Base-by-base conservation (phyloP, 2,329 filamentous ascomycete genomes). In the Trichoderma koningii region DNA sequence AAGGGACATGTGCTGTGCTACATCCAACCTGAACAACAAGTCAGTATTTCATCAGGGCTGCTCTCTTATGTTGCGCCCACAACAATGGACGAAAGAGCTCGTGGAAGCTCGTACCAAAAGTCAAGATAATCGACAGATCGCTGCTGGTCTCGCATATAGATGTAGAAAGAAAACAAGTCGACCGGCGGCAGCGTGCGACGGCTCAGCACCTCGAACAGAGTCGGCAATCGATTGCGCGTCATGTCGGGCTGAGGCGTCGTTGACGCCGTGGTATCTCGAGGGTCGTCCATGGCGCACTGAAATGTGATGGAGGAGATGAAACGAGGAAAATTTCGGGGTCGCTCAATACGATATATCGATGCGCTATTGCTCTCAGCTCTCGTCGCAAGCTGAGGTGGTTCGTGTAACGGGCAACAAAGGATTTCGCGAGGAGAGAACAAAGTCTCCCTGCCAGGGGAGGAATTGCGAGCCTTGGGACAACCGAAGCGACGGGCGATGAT, bases 81-180 rank as follows among this genome's bases (percentile, higher is more conserved):
- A 4, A 14, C 3, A 14, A 38, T 38, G 5, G 34, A 14, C 12
- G 12, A 14, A 14, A 38, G 34, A 38, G 34, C 34, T 14, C 12
- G 34, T 7, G 15, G 23, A 55, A 47, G 15, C 7, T 12, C 41
- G 1, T 82, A 98, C 95, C 96, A 99, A 78, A 99, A 99, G 76
- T 99, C 95, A 48, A 99, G 82, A 73, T 99, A 99, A 74, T 99
- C 95, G 14, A 99, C 95, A 7, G 94, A 97, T 76, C 93, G 88
- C 78, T 99, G 95, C 79, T 97, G 93, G 77, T 99, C 96, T 73
- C 95, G 88, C 95, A 99, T 99, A 80, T 97, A 99, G 72, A 99
- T 99, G 80, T 99, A 99, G 81, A 99, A 99, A 2, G 93, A 97
- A 78, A 97, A 99, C 12, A 99, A 83, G 74, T 99, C 96, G 65